Conservation (phyloP, 2,329 filamentous ascomycete species). For the Dryadomyces sulphureus region DNA sequence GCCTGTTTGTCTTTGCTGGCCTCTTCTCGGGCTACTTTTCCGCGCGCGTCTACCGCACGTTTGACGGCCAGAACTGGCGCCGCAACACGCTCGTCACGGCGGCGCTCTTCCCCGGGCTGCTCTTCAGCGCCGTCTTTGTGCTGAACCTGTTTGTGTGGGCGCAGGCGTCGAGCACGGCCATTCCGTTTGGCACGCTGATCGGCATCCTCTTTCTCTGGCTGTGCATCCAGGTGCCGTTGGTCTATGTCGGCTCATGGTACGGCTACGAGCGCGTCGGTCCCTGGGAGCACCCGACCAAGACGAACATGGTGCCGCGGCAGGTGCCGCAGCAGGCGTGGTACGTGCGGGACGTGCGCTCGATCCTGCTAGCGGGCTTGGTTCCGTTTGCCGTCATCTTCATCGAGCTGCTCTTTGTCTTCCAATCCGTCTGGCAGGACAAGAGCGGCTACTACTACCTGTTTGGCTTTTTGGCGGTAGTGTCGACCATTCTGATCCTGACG, state of each 20-base stretch:
- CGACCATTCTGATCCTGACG: constrained; percentile 56
- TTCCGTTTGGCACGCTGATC: constrained; percentile 67
- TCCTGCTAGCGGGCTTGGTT: constrained; percentile 60
- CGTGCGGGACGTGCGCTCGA: constrained; percentile 43
- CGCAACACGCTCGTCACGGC: constrained; percentile 69
- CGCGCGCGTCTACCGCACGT: constrained; percentile 67
- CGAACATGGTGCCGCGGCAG: constrained; percentile 54
- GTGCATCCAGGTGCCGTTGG: constrained; percentile 71
- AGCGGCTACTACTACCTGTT: constrained; percentile 87
- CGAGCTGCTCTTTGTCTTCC: constrained; percentile 21
- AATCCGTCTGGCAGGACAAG: constrained; percentile 81
- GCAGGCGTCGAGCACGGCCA: constrained; percentile 73
- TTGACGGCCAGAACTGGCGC: constrained; percentile 59
- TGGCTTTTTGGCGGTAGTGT: constrained; percentile 66
- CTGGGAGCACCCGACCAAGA: constrained; percentile 75
- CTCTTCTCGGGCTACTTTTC: constrained; percentile 82
- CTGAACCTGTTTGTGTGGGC: constrained; percentile 85
- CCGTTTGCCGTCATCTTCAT: constrained; percentile 50
- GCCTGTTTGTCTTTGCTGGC: constrained; percentile 71
- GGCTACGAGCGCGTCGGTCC: constrained; percentile 52
- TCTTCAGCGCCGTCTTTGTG: constrained; percentile 62
- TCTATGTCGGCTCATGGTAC: constrained; percentile 66
- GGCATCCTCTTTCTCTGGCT: constrained; percentile 66
- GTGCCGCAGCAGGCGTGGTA: constrained; percentile 69
- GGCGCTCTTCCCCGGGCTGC: constrained; percentile 61